Evolutionary conservation across 106 monocot species (phyloP).

Genomic region (Chionographis japonica): DNA sequence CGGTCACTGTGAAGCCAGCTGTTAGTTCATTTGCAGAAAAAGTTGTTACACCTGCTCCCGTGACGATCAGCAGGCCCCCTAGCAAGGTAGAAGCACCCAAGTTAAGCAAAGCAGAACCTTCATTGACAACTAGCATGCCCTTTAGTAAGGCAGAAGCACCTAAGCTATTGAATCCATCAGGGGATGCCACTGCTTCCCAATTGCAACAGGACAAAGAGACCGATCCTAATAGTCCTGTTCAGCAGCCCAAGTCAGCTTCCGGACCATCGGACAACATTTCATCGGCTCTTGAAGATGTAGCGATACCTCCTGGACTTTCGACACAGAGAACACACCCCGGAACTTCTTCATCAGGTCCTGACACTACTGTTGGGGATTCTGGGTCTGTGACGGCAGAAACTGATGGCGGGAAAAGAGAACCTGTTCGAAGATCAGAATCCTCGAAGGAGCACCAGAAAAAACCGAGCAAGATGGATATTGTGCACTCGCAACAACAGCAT

Average conservation of each 20-base stretch:
- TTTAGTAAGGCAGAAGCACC: constrained; percentile 19
- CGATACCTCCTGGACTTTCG: constrained; percentile 7
- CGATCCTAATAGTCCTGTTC: not conserved
- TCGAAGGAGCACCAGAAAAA: constrained; percentile 39
- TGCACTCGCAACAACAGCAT: constrained; percentile 20
- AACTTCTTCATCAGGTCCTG: constrained; percentile 4
- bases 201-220: constrained; percentile 9
- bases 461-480: constrained; percentile 27
- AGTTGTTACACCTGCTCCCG: constrained; percentile 12
- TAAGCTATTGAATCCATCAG: constrained; percentile 19
- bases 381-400: constrained; percentile 8
- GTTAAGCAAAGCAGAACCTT: constrained; percentile 16
- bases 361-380: constrained; percentile 4
- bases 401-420: constrained; percentile 33
- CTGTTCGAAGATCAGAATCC: constrained; percentile 35
- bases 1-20: constrained; percentile 27
- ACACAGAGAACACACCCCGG: constrained; percentile 5
- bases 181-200: constrained; percentile 8
- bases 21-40: constrained; percentile 15
- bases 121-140: constrained; percentile 36
- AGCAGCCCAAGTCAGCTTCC: constrained; percentile 4
- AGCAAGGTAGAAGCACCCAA: constrained; percentile 26
- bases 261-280: constrained; percentile 3
- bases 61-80: constrained; percentile 30
- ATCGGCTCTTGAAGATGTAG: not conserved